Conservation (phyloP, 495 filamentous ascomycete species). For the Bacidia gigantensis region DNA sequence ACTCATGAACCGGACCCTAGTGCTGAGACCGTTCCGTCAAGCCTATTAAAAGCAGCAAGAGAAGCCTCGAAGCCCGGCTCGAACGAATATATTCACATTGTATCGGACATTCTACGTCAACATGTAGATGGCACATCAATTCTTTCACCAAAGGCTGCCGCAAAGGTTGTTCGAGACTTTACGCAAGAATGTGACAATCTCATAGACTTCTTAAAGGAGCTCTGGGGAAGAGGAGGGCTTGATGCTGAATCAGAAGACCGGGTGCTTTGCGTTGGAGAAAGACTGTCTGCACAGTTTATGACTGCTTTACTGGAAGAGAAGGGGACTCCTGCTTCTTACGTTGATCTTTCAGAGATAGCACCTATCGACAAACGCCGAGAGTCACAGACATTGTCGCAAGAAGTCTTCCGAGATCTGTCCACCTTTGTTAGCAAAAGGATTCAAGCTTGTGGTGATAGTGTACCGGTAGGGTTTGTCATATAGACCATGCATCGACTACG, state of each 20-base stretch:
- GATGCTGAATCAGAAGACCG: conserved; percentile 73
- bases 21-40: neutral
- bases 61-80: conserved; percentile 8
- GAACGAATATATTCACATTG: conserved; percentile 4
- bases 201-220: conserved; percentile 43
- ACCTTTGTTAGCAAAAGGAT: conserved; percentile 52
- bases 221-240: conserved; percentile 42
- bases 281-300: conserved; percentile 81
- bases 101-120: conserved; percentile 10
- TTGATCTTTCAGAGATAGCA: conserved; percentile 62
- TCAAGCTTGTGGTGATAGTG: conserved; percentile 48
- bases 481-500: neutral
- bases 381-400: conserved; percentile 49
- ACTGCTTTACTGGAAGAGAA: conserved; percentile 63
- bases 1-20: conserved; percentile 3
- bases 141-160: conserved; percentile 42
- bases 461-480: conserved; percentile 38
- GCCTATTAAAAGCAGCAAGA: conserved; percentile 14
- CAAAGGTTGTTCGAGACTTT: conserved; percentile 44
- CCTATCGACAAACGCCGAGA: conserved; percentile 41
- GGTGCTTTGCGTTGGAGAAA: conserved; percentile 86
- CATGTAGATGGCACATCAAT: conserved; percentile 4
- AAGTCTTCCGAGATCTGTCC: conserved; percentile 68
- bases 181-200: conserved; percentile 56
- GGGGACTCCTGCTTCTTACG: conserved; percentile 68